These are phyloP conservation scores for Penicillium lagena DNA, from an alignment of 495 filamentous ascomycete species.

Conservation along the genomic window DNA sequence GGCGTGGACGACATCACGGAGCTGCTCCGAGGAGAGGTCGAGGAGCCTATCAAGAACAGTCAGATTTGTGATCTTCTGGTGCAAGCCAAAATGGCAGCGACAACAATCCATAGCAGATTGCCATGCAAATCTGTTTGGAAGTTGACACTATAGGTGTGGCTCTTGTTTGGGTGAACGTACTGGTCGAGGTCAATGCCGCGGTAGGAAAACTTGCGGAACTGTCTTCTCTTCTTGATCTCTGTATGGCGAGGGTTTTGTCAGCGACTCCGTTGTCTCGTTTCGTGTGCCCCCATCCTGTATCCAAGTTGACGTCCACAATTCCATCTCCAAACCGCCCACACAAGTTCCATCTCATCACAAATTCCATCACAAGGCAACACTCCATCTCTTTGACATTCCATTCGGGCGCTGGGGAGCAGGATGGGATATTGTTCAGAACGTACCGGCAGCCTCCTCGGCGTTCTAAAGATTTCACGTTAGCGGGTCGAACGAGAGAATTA, in stretches of 20 bases:
- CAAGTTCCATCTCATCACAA: constrained; percentile 1
- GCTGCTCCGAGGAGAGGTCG: constrained; percentile 95
- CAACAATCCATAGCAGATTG: too few species aligned
- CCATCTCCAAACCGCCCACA: constrained; percentile 3
- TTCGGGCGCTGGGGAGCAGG: constrained; percentile 2
- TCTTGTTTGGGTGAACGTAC: constrained; percentile 51
- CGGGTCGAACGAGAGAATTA: neutral
- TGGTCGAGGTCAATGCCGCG: constrained; percentile 98
- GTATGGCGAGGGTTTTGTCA: constrained; percentile 33
- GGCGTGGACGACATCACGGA: constrained; percentile 98
- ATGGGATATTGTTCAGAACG: constrained; percentile 24
- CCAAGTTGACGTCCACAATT: neutral
- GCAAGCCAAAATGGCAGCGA: too few species aligned
- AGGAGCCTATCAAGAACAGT: constrained; percentile 61
- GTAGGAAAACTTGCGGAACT: constrained; percentile 99
- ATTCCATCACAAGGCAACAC: constrained; percentile 4
- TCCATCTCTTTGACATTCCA: constrained; percentile 2
- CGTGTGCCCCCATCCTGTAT: constrained; percentile 16
- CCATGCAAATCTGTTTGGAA: too few species aligned
- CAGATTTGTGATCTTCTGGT: constrained; percentile 24
- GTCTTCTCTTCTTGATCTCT: constrained; percentile 98
- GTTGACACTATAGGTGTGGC: constrained; percentile 16
- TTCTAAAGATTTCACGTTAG: constrained; percentile 55
- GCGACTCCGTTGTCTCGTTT: constrained; percentile 21
- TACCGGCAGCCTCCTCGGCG: constrained; percentile 91